Evolutionary conservation across 495 filamentous ascomycete genomes (phyloP).

Genomic region (Staphylotrichum tortipilum): DNA sequence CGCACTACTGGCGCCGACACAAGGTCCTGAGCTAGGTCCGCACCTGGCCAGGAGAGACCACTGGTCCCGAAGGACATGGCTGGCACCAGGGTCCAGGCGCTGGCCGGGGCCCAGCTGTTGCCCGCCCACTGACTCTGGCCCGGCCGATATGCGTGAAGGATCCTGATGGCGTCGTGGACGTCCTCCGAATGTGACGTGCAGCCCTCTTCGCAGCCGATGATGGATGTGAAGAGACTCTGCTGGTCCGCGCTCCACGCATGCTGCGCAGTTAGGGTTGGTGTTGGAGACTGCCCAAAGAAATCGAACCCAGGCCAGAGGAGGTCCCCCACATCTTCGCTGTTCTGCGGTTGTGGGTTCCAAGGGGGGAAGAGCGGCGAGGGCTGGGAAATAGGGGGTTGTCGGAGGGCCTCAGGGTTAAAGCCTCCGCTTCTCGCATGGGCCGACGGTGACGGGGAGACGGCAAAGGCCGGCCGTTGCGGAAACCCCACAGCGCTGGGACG

Average conservation of each 20-base stretch:
- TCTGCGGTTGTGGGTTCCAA: conserved; percentile 9
- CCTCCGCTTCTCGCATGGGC: not conserved
- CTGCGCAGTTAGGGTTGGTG: not conserved
- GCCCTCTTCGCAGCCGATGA: conserved; percentile 18
- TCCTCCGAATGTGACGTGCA: conserved; percentile 22
- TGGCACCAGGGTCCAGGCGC: conserved; percentile 6
- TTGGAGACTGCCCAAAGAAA: conserved; percentile 5
- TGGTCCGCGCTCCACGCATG: conserved; percentile 19
- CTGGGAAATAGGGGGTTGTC: conserved; percentile 6
- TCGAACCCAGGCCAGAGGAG: conserved; percentile 16
- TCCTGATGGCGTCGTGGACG: conserved; percentile 23
- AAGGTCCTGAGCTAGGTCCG: conserved; percentile 5
- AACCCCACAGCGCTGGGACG: conserved; percentile 11
- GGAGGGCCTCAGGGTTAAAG: not conserved
- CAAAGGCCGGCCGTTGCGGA: conserved; percentile 18
- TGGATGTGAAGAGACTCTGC: conserved; percentile 4
- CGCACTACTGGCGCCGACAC: conserved; percentile 11
- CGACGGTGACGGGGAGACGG: conserved; percentile 15
- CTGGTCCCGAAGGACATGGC: not conserved
- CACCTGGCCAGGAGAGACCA: conserved; percentile 9
- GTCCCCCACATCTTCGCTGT: conserved; percentile 6
- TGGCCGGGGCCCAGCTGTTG: not conserved
- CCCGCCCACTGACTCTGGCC: conserved; percentile 2
- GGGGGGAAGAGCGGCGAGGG: conserved; percentile 7
- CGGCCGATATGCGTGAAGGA: conserved; percentile 16